Percentiles rank a stretch among this genome's conserved stretches.
Conservation (phyloP, 169 alveolate genomes). For the Prorocentrum cordatum region DNA sequence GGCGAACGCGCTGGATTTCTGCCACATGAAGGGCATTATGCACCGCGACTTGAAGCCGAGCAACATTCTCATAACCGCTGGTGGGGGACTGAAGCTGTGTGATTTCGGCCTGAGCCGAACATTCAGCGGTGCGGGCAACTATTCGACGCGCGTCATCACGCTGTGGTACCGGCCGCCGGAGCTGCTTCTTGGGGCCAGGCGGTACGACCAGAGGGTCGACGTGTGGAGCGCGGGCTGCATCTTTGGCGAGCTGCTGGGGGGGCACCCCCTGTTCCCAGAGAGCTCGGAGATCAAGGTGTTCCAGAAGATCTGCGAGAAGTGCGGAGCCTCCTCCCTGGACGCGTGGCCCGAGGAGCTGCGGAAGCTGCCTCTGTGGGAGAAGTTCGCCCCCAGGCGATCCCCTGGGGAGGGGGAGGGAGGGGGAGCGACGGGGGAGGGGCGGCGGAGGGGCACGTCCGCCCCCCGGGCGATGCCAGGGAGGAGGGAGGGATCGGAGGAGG, state of each 20-base stretch:
- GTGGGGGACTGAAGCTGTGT: slow-evolving; percentile 12
- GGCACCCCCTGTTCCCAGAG: not conserved
- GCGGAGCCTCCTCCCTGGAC: not conserved
- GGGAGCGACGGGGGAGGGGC: no score
- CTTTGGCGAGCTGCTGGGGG: slow-evolving; percentile 4
- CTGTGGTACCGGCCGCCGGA: slow-evolving; percentile 58
- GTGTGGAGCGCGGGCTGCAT: slow-evolving; percentile 52
- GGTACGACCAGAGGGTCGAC: slow-evolving; percentile 17
- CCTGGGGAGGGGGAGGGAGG: no score
- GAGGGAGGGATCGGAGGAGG: no score
- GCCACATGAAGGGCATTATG: not conserved
- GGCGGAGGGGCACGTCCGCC: no score
- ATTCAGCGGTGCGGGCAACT: not conserved
- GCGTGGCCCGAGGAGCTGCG: no score
- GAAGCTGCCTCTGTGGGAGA: no score
- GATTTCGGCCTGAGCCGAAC: slow-evolving; percentile 39
- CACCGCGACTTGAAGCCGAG: slow-evolving; percentile 54
- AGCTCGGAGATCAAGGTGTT: slow-evolving; percentile 5
- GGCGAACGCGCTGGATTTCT: not conserved
- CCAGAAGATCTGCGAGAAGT: not conserved
- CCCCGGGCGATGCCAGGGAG: no score
- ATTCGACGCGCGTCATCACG: slow-evolving; percentile 22
- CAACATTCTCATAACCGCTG: not conserved
- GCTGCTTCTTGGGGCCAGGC: not conserved
- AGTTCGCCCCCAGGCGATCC: no score